Base-by-base conservation (phyloP, 192 early-diverging fungal species). In the Gamsiella multidivaricata region DNA sequence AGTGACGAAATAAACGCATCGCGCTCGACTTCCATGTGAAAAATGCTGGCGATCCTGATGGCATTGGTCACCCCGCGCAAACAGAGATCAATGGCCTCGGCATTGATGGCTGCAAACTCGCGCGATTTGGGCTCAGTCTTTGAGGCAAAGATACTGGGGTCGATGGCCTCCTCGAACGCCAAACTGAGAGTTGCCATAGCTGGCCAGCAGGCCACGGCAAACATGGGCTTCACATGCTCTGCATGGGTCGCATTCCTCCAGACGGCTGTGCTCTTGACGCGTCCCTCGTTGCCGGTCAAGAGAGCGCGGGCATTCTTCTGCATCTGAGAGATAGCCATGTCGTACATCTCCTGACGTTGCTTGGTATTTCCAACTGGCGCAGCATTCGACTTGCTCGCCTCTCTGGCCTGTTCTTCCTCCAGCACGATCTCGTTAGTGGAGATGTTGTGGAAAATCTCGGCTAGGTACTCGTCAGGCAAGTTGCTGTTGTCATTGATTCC, bases 401-500 rank as follows among this genome's bases (percentile, higher is more conserved):
- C 81, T 22, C 65, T 61, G 2, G 72, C 70, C 50, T 92, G 92
- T 57, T 98, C 95, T 60, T 97, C 95, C 73, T 95, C 93, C 84
- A 98, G 87, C 42, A 94, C 91, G 68, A 98, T 98, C 83, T 98
- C 96, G 65, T 96, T 90, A 20, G 31, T 58, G 18, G 80, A 84
- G 36, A 98, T 93, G 61, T 97, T 88, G 54, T 97, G 91, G 79
- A 91, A 98, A 51, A 97, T 95, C 25, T 65, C 80, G 26, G 71
- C 80, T 18, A 98, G 75, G 60, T 90, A 91, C 65, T 88, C 90
- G 26, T 87, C 85, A 7, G 93, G 91, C 67, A 97, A 80, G 73
- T 96, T 91, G 34, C 78, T 82, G 71, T 94, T 93, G 72, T 95
- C 94, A 80, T 96, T 94, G 83, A 98, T 98, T 47, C 96, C 96